Percentiles rank a stretch among this genome's conserved stretches.
Conservation (phyloP, 768 basidiomycete species). For the Podaxis pistillaris region DNA sequence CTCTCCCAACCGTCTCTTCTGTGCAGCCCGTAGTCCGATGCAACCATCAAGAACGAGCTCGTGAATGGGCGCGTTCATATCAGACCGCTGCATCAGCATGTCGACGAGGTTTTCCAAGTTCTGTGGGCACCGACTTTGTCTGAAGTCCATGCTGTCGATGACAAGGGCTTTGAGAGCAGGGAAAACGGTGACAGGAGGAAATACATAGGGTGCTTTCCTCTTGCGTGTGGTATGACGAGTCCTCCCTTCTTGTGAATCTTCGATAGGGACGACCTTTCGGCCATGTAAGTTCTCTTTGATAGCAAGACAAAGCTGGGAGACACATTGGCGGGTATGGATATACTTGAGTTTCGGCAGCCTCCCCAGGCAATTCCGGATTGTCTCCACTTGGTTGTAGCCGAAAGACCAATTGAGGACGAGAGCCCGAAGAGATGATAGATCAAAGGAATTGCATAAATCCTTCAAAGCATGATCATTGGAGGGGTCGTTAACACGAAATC, state of each 20-base stretch:
- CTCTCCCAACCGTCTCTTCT: not conserved
- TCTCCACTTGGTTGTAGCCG: not conserved
- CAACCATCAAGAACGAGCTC: not conserved
- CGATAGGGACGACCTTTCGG: not conserved
- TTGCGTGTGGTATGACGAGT: not conserved
- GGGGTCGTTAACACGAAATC: not conserved
- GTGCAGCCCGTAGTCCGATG: not conserved
- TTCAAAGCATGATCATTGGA: not conserved
- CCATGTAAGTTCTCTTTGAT: not conserved
- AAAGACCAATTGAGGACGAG: not conserved
- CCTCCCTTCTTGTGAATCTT: not conserved
- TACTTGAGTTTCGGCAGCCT: not conserved
- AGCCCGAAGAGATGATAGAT: not conserved
- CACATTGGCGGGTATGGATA: not conserved
- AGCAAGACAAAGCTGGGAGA: not conserved
- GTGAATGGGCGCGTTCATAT: slow-evolving; percentile 9
- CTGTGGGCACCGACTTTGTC: not conserved
- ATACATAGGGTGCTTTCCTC: not conserved
- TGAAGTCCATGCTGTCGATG: not conserved
- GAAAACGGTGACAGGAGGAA: slow-evolving; percentile 6
- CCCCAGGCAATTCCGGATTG: not conserved
- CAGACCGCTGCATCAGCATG: slow-evolving; percentile 6
- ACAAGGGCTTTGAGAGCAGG: slow-evolving; percentile 6
- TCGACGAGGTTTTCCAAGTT: not conserved
- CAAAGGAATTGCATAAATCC: not conserved